Evolutionary conservation across 352 stramenopile species (phyloP).

Genomic region (Globisporangium abappressorium): DNA sequence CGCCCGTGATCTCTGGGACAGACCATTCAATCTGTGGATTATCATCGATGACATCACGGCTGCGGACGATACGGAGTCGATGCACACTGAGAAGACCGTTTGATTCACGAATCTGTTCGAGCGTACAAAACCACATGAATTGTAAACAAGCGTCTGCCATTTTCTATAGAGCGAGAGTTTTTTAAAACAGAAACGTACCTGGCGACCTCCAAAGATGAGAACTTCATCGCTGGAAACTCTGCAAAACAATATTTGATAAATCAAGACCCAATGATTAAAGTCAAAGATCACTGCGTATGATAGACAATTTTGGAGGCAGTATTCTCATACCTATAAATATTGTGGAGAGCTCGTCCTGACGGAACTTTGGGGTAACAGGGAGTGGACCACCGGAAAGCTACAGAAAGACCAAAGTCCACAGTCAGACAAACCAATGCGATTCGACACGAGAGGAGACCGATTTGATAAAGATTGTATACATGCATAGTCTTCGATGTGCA

Average conservation of each 20-base stretch:
- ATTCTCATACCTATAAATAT: constrained; percentile 36
- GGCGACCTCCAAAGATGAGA: constrained; percentile 62
- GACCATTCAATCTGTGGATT: constrained; percentile 37
- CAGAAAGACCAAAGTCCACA: constrained; percentile 8
- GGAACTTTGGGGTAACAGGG: constrained; percentile 25
- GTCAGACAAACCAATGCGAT: not conserved
- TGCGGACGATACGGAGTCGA: constrained; percentile 23
- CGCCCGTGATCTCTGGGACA: constrained; percentile 28
- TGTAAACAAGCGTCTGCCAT: not conserved
- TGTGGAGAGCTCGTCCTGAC: constrained; percentile 51
- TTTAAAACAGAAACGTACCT: constrained; percentile 27
- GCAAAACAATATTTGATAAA: not conserved
- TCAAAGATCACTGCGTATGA: not conserved
- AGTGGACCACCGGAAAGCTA: constrained; percentile 59
- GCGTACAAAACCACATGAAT: not conserved
- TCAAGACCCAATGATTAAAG: not conserved
- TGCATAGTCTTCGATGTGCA: constrained; percentile 36
- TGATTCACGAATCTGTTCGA: constrained; percentile 52
- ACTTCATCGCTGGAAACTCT: constrained; percentile 43
- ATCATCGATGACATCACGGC: constrained; percentile 1
- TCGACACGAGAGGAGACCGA: not conserved
- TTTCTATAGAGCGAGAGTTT: not conserved
- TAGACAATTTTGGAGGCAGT: not conserved
- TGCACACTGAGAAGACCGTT: constrained; percentile 58
- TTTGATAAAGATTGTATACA: constrained; percentile 13